Conservation (phyloP, 345 rosid species). For the Lenwebbia sp. region DNA sequence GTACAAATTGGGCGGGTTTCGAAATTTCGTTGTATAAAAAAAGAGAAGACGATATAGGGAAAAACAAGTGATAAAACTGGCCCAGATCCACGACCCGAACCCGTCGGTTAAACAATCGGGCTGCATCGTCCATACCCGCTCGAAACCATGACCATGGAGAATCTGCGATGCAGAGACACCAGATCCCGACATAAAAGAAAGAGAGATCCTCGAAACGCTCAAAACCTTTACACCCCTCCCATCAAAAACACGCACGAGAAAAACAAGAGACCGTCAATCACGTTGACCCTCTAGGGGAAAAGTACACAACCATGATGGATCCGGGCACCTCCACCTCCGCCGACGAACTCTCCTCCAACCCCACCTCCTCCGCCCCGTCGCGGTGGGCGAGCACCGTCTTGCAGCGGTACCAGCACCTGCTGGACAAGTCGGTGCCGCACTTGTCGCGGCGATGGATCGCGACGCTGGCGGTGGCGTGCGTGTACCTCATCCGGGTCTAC, state of each 20-base stretch:
- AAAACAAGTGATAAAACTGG: neutral
- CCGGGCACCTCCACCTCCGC: slow-evolving; percentile 15
- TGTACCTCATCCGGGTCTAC: slow-evolving; percentile 74
- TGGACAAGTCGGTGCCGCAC: slow-evolving; percentile 68
- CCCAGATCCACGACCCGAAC: neutral
- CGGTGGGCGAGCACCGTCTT: slow-evolving; percentile 23
- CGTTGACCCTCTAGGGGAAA: slow-evolving; percentile 1
- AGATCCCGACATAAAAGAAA: neutral
- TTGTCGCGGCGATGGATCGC: slow-evolving; percentile 58
- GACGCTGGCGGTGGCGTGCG: slow-evolving; percentile 26
- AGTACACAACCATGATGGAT: slow-evolving; percentile 23
- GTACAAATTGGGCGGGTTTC: neutral
- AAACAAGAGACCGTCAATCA: neutral
- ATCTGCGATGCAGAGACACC: neutral
- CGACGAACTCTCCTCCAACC: slow-evolving; percentile 22
- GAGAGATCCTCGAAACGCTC: neutral
- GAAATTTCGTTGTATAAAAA: no score
- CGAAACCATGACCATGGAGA: neutral
- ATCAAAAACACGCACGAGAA: neutral
- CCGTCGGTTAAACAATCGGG: neutral
- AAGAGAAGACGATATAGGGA: no score
- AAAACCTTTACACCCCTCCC: neutral
- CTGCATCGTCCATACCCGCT: neutral
- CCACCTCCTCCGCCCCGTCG: slow-evolving; percentile 20
- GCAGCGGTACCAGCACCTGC: slow-evolving; percentile 56